phyloP scores from a whole-genome alignment of 192 early-diverging fungal genomes.

The Coemansia sp. region DNA sequence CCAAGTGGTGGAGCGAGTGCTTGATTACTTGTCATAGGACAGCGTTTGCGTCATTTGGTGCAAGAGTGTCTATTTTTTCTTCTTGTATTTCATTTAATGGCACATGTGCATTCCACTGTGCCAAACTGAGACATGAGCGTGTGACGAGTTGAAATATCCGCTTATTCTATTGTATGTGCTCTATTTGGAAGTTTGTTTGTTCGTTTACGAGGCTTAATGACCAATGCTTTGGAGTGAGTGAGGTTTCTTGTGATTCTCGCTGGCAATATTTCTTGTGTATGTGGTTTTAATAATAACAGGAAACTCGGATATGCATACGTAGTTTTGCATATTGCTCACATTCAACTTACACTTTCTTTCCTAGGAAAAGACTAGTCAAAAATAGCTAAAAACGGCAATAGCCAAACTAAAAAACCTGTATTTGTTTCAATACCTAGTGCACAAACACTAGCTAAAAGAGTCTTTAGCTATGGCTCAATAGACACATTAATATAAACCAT shows the following conservation, averaged over 20 bases:
- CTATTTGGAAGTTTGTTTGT: not conserved
- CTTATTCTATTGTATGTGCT: not conserved
- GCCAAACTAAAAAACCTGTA: no score
- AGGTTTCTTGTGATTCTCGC: not conserved
- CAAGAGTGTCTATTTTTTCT: not conserved
- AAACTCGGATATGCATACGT: not conserved
- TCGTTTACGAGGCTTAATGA: not conserved
- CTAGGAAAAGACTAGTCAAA: not conserved
- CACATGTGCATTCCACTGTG: not conserved
- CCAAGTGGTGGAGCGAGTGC: slow-evolving; percentile 68
- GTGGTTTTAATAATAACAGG: not conserved
- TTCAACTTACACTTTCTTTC: not conserved
- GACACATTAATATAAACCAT: no score
- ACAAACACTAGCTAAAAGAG: no score
- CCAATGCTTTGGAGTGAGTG: not conserved
- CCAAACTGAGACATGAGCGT: no score
- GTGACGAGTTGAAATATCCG: not conserved
- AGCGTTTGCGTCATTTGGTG: not conserved
- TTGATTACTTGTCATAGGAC: slow-evolving; percentile 60
- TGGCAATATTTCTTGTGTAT: not conserved
- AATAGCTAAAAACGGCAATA: no score
- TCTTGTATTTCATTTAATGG: not conserved
- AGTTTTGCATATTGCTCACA: not conserved
- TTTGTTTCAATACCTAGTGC: no score
- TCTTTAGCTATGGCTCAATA: no score